Base-by-base conservation (phyloP, 1,284 basidiomycete genomes). In the Pyrrhoderma lamaoense region DNA sequence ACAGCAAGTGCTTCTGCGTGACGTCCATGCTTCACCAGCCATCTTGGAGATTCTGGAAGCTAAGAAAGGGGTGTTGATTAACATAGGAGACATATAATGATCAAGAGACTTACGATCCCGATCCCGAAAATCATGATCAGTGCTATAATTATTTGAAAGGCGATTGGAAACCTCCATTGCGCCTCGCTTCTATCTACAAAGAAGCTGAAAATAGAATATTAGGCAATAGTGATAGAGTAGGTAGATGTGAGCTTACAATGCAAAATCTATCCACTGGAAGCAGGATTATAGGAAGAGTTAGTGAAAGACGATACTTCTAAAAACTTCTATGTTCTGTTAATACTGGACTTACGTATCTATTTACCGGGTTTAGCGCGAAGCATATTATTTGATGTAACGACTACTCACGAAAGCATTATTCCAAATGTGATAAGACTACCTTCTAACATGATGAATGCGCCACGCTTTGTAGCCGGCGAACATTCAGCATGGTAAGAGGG, bases 11-110 rank as follows among this genome's bases (percentile, higher is more conserved):
- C 84, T 57, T 85, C 77, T 1, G 76, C 76, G 47, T 77, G 68
- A 37, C 78, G 73, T 13, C 78, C 79, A 43, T 77, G 73, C 62
- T 80, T 81, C 34, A 83, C 67, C 14, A 86, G 74, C 82, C 79
- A 88, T 65, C 85, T 72, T 8, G 84, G 85, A 8, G 82, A 85
- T 62, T 87, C 85, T 31, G 82, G 83, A 27, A 86, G 70, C 48
- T 49, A 8, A n/a, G 16, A 8, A 13, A 48, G n/a, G 19, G 8
- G 8, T 16, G 35, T 36, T n/a, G n/a, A n/a, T 19, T 5, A 39
- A 39, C 4, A 7, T 40, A 40, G 19, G 14, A 21, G 5, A 23
- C 7, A 19, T 3, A 35, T 4, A 18, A 46, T 21, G 16, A 14
- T 18, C 3, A 18, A 23, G 14, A 23, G 9, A 43, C 48, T 43